These are phyloP conservation scores for Cicer arietinum DNA, from an alignment of 306 rosid species.

Conservation along the genomic window DNA sequence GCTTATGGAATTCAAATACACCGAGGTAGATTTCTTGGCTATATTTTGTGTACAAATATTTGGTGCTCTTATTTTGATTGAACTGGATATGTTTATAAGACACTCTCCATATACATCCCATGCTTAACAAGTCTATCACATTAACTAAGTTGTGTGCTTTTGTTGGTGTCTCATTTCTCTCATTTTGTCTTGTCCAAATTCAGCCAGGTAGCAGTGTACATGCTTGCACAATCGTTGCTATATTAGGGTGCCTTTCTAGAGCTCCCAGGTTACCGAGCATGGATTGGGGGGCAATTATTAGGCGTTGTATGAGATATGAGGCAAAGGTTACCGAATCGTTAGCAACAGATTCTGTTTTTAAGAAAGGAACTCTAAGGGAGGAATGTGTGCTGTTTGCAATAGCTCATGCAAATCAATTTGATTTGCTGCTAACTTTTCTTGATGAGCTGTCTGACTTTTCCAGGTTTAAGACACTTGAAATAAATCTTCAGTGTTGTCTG, in stretches of 20 bases:
- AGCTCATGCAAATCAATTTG: constrained; percentile 87
- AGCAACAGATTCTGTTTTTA: constrained; percentile 48
- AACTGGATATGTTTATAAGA: constrained; percentile 30
- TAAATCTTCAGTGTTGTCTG: constrained; percentile 72
- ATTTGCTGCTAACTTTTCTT: constrained; percentile 75
- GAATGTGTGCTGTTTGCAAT: constrained; percentile 74
- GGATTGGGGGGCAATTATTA: constrained; percentile 84
- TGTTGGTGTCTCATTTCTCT: constrained; percentile 38
- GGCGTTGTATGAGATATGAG: constrained; percentile 91
- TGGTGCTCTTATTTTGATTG: constrained; percentile 26
- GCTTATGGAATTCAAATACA: constrained; percentile 70
- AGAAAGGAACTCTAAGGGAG: constrained; percentile 72
- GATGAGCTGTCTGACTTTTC: constrained; percentile 87
- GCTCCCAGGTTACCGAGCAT: constrained; percentile 90
- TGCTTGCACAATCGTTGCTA: constrained; percentile 54
- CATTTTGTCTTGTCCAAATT: constrained; percentile 42
- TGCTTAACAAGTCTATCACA: constrained; percentile 32
- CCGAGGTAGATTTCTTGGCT: constrained; percentile 58
- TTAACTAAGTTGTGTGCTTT: constrained; percentile 9
- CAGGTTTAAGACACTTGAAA: constrained; percentile 77
- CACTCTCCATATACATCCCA: constrained; percentile 33
- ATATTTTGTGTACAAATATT: constrained; percentile 27
- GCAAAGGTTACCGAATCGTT: constrained; percentile 54
- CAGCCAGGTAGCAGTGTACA: constrained; percentile 56
- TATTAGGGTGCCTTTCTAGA: constrained; percentile 83